These are phyloP conservation scores for Antarctomyces pellizariae DNA, from an alignment of 495 filamentous ascomycete genomes.

Conservation along the genomic window DNA sequence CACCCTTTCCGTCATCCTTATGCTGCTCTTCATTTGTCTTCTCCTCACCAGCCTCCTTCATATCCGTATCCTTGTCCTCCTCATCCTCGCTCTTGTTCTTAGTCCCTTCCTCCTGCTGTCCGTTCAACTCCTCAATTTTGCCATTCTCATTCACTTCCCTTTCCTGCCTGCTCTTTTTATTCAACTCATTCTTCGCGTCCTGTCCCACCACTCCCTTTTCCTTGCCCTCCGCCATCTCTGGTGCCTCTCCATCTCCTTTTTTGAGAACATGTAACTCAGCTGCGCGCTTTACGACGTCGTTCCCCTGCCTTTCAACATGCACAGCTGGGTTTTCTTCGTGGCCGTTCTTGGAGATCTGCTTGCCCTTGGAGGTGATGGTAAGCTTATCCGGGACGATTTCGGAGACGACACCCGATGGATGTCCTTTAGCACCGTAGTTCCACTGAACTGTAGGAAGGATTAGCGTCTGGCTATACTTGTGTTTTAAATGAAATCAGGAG, in stretches of 20 bases:
- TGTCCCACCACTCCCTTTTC: slow-evolving; percentile 10
- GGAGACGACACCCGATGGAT: slow-evolving; percentile 28
- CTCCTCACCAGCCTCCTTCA: slow-evolving; percentile 3
- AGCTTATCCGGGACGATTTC: slow-evolving; percentile 32
- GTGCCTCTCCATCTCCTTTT: slow-evolving; percentile 10
- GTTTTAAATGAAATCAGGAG: too few species aligned
- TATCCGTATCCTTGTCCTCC: slow-evolving; percentile 7
- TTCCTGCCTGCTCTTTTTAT: slow-evolving; percentile 14
- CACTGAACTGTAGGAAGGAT: too few species aligned
- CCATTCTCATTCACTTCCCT: slow-evolving; percentile 17
- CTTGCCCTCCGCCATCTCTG: slow-evolving; percentile 14
- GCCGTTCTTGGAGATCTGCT: slow-evolving; percentile 35
- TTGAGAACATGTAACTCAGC: slow-evolving; percentile 26
- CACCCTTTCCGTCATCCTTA: slow-evolving; percentile 10
- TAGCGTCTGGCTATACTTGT: too few species aligned
- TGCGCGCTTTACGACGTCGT: slow-evolving; percentile 39
- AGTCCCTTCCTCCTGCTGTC: slow-evolving; percentile 11
- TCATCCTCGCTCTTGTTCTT: slow-evolving; percentile 7
- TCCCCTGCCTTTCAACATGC: slow-evolving; percentile 27
- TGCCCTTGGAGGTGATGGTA: slow-evolving; percentile 34
- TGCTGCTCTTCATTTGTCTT: slow-evolving; percentile 3
- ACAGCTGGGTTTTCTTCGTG: slow-evolving; percentile 32
- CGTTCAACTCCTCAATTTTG: slow-evolving; percentile 13
- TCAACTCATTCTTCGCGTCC: slow-evolving; percentile 12
- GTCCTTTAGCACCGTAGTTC: too few species aligned